A percentile compares a stretch with the other conserved stretches of the same genome.
phyloP scores from a whole-genome alignment of 805 yeast species.

The Vanderwaltozyma yarrowii region DNA sequence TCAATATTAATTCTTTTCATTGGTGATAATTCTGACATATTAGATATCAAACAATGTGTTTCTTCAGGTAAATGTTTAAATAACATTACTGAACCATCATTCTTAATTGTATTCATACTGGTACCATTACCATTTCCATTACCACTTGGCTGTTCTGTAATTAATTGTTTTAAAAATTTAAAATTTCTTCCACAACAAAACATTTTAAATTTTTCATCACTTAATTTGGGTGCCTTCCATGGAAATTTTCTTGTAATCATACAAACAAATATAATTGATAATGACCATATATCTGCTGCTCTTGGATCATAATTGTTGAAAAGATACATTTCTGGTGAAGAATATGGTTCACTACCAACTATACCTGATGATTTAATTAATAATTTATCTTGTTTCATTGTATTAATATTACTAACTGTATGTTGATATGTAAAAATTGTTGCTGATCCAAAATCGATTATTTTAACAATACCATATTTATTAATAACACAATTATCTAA shows the following conservation, averaged over 20 bases:
- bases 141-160: slow-evolving; percentile 38
- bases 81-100: neutral
- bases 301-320: slow-evolving; percentile 79
- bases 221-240: slow-evolving; percentile 81
- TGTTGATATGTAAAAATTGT: slow-evolving; percentile 87
- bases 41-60: neutral
- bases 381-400: too few relatives aligned
- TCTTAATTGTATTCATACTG: neutral
- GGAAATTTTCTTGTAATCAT: slow-evolving; percentile 89
- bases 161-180: slow-evolving; percentile 51
- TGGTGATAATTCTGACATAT: neutral
- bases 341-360: slow-evolving; percentile 81
- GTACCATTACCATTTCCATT: neutral
- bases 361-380: slow-evolving; percentile 50
- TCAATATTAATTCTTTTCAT: neutral
- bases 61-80: neutral
- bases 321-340: slow-evolving; percentile 87
- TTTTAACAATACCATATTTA: slow-evolving; percentile 71
- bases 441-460: slow-evolving; percentile 90
- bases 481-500: slow-evolving; percentile 87
- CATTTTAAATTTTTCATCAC: slow-evolving; percentile 73
- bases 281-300: slow-evolving; percentile 91
- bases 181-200: slow-evolving; percentile 69
- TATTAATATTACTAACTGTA: slow-evolving; percentile 54
- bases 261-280: slow-evolving; percentile 84